Evolutionary conservation across 2,329 filamentous ascomycete genomes (phyloP).

Genomic region (Zymoseptoria tritici): DNA sequence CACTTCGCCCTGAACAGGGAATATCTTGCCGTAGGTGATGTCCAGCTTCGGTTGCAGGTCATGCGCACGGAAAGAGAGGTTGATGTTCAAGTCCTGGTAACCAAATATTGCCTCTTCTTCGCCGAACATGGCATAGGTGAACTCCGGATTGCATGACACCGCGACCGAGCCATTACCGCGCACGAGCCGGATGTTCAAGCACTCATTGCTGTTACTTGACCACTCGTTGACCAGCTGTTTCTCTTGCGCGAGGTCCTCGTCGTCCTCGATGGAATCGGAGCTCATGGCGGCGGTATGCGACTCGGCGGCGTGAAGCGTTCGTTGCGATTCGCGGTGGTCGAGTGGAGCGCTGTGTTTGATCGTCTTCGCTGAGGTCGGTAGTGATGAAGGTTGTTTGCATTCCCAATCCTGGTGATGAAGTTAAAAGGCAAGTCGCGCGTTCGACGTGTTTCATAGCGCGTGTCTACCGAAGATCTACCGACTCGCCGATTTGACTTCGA

Average conservation of each 20-base stretch:
- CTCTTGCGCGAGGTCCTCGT: constrained; percentile 20
- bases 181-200: constrained; percentile 54
- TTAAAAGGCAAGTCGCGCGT: neutral
- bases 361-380: neutral
- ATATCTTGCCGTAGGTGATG: constrained; percentile 64
- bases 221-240: constrained; percentile 32
- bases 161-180: constrained; percentile 41
- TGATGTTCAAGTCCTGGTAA: constrained; percentile 73
- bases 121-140: constrained; percentile 88
- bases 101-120: constrained; percentile 90
- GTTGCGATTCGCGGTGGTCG: neutral
- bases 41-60: constrained; percentile 74
- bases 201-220: constrained; percentile 55
- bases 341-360: neutral
- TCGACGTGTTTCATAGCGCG: neutral
- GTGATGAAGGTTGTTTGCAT: neutral
- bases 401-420: neutral
- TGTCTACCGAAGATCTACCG: neutral
- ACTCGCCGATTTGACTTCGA: neutral
- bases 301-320: neutral
- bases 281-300: constrained; percentile 1
- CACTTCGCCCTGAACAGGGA: constrained; percentile 59
- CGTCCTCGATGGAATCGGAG: constrained; percentile 9
- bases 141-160: constrained; percentile 64
- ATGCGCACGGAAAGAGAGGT: constrained; percentile 60